Evolutionary conservation across 2,329 filamentous ascomycete species (phyloP), one percentile per base, ranked within the genome.

Genomic region (Claviceps digitariae): DNA sequence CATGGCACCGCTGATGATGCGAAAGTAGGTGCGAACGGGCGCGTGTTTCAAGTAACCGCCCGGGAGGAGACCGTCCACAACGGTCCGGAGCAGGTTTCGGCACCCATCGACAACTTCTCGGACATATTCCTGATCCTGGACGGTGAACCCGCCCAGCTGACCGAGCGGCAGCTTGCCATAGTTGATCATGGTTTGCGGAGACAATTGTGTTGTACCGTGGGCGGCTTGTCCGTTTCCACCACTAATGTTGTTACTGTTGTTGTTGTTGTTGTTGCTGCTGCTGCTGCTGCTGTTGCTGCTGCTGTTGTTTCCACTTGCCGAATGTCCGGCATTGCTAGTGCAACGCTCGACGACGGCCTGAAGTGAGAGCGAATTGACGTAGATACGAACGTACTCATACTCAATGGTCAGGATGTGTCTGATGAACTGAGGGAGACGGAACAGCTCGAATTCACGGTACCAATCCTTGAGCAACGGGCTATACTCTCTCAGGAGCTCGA

Each of bases 311-410:
- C 66, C 65, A 5, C 63, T 62, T 15, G 69, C 65, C n/a, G 67
- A 69, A 54, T 74, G 73, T 12, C 71, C 72, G 21, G 83, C 82
- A 58, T 90, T 86, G 56, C 79, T 90, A 7, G 89, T 91, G 69
- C 88, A 95, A 56, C 90, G 82, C 68, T 96, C 91, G 6, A 97
- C 89, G 3, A 97, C 90, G 23, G 93, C 93, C 69, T 98, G 93
- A 2, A 98, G 74, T 2, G 90, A 90, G 2, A 98, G 75, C 1
- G 90, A 95, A 67, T 97, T 96, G 71, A 96, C 80, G 64, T 97
- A 97, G 50, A 96, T 86, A 62, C 91, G 82, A 27, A 91, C 89
- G 65, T 96, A 96, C 63, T 97, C 89, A 63, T 93, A 96, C 71
- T 98, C 93, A 59, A 97, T 96, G 8, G 82, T 85, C 31, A 98